Evolutionary conservation across 140 eudicot species (phyloP).

Genomic region (Oenanthe javanica): DNA sequence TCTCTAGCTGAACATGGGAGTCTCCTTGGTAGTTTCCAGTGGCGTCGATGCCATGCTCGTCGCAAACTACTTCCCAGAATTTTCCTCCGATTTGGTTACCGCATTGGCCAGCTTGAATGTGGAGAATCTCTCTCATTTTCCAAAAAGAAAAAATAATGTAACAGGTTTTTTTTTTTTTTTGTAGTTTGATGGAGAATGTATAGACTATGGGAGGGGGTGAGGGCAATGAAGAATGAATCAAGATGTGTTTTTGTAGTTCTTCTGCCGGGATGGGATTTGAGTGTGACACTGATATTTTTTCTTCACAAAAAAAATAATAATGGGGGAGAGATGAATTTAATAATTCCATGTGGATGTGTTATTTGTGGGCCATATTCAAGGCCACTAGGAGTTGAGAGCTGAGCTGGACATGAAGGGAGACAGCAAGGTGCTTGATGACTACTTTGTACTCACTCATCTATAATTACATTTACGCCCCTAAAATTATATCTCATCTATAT

Average conservation of each 20-base stretch:
- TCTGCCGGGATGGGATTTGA: slow-evolving; percentile 23
- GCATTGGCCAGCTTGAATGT: slow-evolving; percentile 89
- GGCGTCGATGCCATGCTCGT: slow-evolving; percentile 70
- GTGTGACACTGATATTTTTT: slow-evolving; percentile 33
- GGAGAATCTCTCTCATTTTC: slow-evolving; percentile 82
- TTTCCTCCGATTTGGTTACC: slow-evolving; percentile 89
- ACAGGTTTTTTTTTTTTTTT: background rate
- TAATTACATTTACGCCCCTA: slow-evolving; percentile 13
- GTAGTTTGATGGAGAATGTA: background rate
- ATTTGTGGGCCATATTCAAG: slow-evolving; percentile 27
- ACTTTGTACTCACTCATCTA: slow-evolving; percentile 12
- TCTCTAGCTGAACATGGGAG: slow-evolving; percentile 47
- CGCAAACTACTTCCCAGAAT: slow-evolving; percentile 89
- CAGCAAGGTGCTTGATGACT: slow-evolving; percentile 30
- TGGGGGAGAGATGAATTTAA: slow-evolving; percentile 23
- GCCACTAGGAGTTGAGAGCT: slow-evolving; percentile 40
- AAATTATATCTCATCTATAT: background rate
- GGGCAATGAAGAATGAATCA: slow-evolving; percentile 24
- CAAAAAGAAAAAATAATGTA: background rate
- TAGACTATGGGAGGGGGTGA: background rate
- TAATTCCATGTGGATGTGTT: slow-evolving; percentile 60
- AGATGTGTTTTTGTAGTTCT: slow-evolving; percentile 40
- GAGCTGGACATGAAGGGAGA: slow-evolving; percentile 32
- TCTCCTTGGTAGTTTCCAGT: slow-evolving; percentile 48
- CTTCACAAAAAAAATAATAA: slow-evolving; percentile 15